Conservation (phyloP, 1,139 yeast species). For the Schizosaccharomyces versatilis region DNA sequence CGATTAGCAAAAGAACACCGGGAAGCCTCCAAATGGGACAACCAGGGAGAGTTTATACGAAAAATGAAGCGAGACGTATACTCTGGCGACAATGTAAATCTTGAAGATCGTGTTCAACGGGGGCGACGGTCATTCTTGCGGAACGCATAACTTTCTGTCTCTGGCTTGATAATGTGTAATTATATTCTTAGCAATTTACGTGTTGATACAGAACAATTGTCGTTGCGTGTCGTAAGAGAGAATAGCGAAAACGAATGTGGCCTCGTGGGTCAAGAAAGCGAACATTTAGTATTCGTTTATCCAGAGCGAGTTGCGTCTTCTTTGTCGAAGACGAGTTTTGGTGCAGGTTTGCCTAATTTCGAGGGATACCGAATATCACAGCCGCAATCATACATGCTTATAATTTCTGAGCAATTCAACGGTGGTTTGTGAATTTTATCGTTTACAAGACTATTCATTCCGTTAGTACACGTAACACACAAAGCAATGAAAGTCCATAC, state of each 20-base stretch:
- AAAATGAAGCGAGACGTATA: not conserved
- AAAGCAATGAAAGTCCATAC: not conserved
- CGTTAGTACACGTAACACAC: not conserved
- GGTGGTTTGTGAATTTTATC: not conserved
- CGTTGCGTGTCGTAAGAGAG: not conserved
- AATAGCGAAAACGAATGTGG: not conserved
- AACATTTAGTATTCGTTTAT: not conserved
- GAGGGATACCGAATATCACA: not conserved
- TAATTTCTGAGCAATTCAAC: not conserved
- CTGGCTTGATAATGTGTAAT: not conserved
- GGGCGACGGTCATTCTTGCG: not conserved
- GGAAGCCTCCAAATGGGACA: not conserved
- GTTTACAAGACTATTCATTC: not conserved
- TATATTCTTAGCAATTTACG: not conserved
- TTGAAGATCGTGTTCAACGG: not conserved
- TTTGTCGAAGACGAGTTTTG: not conserved
- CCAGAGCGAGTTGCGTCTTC: not conserved
- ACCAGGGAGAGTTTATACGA: not conserved
- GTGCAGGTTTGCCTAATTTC: not conserved
- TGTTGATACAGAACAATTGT: not conserved
- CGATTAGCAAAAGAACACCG: not conserved
- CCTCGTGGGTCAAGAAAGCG: not conserved
- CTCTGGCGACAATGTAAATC: not conserved
- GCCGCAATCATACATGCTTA: not conserved
- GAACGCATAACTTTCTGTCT: not conserved